Percentiles rank a stretch among this genome's conserved stretches.
Conservation (phyloP, 306 rosid genomes). For the Astragalus membranaceus region DNA sequence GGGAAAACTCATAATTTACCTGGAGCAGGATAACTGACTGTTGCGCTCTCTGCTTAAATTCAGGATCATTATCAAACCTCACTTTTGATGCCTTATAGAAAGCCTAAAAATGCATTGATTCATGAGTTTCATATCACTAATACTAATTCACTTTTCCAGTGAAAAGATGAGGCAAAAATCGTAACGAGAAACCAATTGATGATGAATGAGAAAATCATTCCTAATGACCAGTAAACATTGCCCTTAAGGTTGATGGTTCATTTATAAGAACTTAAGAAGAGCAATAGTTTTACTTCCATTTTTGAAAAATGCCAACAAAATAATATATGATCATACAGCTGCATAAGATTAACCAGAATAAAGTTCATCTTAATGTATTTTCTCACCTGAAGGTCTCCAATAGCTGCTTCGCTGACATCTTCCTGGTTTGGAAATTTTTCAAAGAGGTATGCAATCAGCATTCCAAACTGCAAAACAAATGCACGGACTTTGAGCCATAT, state of each 20-base stretch:
- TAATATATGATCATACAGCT: neutral
- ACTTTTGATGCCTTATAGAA: slow-evolving; percentile 84
- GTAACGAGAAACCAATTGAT: neutral
- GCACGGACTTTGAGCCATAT: slow-evolving; percentile 18
- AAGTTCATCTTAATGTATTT: slow-evolving; percentile 7
- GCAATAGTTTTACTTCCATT: neutral
- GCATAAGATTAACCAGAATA: neutral
- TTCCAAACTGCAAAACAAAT: slow-evolving; percentile 76
- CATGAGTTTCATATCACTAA: slow-evolving; percentile 11
- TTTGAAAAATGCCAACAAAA: neutral
- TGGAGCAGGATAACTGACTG: slow-evolving; percentile 84
- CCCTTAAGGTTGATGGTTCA: slow-evolving; percentile 8
- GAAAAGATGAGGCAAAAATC: neutral
- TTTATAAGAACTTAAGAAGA: neutral
- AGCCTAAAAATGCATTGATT: slow-evolving; percentile 35
- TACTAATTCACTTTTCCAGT: neutral
- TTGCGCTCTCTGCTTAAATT: slow-evolving; percentile 82
- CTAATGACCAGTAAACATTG: neutral
- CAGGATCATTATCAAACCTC: slow-evolving; percentile 78
- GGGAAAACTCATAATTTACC: slow-evolving; percentile 35
- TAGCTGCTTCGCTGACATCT: slow-evolving; percentile 59
- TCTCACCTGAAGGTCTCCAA: slow-evolving; percentile 89
- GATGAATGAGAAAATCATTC: neutral
- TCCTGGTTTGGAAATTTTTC: slow-evolving; percentile 70
- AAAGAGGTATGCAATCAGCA: slow-evolving; percentile 85